phyloP scores from a whole-genome alignment of 164 flowering plant species.

The Buxus sempervirens region DNA sequence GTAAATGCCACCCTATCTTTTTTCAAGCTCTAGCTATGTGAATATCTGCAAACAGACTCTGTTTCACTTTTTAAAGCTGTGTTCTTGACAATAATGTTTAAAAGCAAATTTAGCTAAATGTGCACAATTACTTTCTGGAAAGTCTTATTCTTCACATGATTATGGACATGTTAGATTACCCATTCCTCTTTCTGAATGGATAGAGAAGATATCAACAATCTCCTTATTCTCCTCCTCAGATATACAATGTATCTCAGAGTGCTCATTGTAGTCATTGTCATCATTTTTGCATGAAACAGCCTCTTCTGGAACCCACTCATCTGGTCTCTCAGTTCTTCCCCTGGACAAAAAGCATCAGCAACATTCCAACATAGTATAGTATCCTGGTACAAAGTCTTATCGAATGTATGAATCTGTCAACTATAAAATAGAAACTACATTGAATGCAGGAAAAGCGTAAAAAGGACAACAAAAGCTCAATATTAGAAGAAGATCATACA shows the following conservation, averaged over 20 bases:
- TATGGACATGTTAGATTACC: constrained; percentile 27
- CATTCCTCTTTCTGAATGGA: constrained; percentile 43
- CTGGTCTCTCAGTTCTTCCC: constrained; percentile 65
- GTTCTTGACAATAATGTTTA: background rate
- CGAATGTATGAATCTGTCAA: background rate
- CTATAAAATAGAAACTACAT: background rate
- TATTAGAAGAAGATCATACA: constrained; percentile 38
- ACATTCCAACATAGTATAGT: constrained; percentile 1
- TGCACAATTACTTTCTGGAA: background rate
- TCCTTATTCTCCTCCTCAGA: constrained; percentile 33
- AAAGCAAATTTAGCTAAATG: background rate
- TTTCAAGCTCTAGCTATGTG: background rate
- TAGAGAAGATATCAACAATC: constrained; percentile 73
- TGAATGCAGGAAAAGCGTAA: background rate
- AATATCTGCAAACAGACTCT: background rate
- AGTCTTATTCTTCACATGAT: background rate
- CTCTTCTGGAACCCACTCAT: constrained; percentile 89
- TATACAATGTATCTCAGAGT: constrained; percentile 30
- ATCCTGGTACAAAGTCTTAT: background rate
- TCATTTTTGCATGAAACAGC: constrained; percentile 21
- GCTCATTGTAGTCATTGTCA: constrained; percentile 15
- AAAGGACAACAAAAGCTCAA: background rate
- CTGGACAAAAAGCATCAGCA: constrained; percentile 25
- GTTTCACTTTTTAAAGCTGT: background rate
- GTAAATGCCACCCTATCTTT: background rate